Conservation (phyloP, 139 green algal genomes). For the Chlorella sp. region DNA sequence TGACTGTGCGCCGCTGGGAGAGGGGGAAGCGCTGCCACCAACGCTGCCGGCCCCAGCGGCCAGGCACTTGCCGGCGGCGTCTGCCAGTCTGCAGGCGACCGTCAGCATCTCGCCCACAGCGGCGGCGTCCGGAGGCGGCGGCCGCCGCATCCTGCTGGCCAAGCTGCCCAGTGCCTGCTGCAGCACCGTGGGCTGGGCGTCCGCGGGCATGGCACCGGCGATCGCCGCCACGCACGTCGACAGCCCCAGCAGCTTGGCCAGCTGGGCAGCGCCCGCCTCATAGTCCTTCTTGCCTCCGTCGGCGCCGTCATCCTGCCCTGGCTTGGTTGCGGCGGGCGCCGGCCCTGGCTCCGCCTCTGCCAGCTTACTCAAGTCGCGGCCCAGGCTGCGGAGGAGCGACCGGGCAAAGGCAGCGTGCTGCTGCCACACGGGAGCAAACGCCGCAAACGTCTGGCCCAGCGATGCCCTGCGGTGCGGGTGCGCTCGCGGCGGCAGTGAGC, state of each 20-base stretch:
- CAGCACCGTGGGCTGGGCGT: background rate
- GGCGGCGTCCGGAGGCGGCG: no score
- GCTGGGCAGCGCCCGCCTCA: background rate
- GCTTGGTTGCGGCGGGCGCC: background rate
- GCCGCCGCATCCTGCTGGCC: no score
- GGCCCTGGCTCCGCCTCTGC: slow-evolving; percentile 5
- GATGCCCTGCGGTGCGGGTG: slow-evolving; percentile 10
- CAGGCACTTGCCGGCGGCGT: no score
- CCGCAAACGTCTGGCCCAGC: slow-evolving; percentile 17
- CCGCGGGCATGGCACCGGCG: background rate
- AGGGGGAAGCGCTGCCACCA: no score
- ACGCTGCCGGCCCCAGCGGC: no score
- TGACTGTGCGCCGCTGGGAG: no score
- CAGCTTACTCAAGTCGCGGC: slow-evolving; percentile 3
- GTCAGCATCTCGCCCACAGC: no score
- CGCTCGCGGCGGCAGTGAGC: no score
- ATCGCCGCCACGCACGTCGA: slow-evolving; percentile 16
- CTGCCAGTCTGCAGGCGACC: no score
- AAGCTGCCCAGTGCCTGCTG: no score
- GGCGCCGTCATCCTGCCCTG: background rate
- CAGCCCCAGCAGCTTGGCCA: slow-evolving; percentile 4
- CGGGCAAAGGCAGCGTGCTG: slow-evolving; percentile 16
- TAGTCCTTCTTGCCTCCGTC: background rate
- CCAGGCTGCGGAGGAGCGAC: slow-evolving; percentile 5
- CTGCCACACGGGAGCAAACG: slow-evolving; percentile 14